Evolutionary conservation across 176 grass and related monocot genomes (phyloP).

Genomic region (Miscanthus lutarioriparius): DNA sequence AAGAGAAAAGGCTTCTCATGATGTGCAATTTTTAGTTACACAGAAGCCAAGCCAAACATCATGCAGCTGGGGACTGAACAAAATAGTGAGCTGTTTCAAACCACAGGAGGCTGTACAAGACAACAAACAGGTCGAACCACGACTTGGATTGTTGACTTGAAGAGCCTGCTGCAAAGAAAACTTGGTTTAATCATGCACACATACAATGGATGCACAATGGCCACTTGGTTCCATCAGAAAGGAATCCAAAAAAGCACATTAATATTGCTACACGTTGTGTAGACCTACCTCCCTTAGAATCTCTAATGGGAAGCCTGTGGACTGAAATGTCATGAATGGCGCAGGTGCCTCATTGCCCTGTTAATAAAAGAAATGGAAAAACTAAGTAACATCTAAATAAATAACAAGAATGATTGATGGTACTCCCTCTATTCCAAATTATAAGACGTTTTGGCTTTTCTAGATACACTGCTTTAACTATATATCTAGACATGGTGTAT

Average conservation of each 20-base stretch:
- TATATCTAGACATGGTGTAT: too few relatives aligned
- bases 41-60: background rate
- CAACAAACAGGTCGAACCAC: constrained; percentile 40
- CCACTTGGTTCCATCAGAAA: constrained; percentile 16
- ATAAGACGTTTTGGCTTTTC: too few relatives aligned
- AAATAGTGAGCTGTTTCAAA: constrained; percentile 21
- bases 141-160: constrained; percentile 43
- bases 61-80: background rate
- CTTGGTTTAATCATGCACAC: constrained; percentile 7
- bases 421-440: background rate
- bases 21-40: constrained; percentile 7
- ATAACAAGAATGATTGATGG: background rate
- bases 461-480: too few relatives aligned
- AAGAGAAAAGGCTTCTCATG: constrained; percentile 10
- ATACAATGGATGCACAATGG: constrained; percentile 16
- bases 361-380: constrained; percentile 14
- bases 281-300: constrained; percentile 74
- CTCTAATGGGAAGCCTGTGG: constrained; percentile 64
- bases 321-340: constrained; percentile 74
- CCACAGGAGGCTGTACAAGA: constrained; percentile 32
- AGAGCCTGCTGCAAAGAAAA: constrained; percentile 37
- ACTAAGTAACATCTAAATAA: background rate
- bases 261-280: background rate
- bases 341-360: constrained; percentile 66
- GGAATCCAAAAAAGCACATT: background rate